Percentiles rank a stretch among this genome's conserved stretches.
phyloP scores from a whole-genome alignment of 805 yeast species.

The Barnettozyma sucrosica region DNA sequence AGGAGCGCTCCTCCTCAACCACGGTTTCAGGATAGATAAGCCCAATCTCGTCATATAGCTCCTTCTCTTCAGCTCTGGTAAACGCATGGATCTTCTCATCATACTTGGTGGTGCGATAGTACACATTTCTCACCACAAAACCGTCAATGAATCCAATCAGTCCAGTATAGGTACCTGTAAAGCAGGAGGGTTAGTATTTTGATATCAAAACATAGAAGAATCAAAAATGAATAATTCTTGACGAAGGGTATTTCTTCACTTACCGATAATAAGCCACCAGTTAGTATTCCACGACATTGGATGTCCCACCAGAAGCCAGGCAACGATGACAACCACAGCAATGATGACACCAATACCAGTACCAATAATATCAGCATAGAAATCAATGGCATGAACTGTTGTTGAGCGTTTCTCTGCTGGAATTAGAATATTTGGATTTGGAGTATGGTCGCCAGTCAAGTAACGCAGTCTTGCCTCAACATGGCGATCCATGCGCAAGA shows the following conservation, averaged over 20 bases:
- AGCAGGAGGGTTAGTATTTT: background rate
- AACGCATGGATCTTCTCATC: constrained; percentile 1
- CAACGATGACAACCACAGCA: constrained; percentile 1
- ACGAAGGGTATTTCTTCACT: background rate
- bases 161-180: constrained; percentile 6
- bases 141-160: constrained; percentile 10
- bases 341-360: constrained; percentile 9
- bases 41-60: constrained; percentile 2
- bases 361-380: constrained; percentile 9
- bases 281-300: constrained; percentile 10
- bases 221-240: no score
- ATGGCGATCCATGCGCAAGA: constrained; percentile 2
- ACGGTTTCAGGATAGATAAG: constrained; percentile 1
- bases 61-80: constrained; percentile 4
- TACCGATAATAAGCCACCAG: constrained; percentile 11
- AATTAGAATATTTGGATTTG: constrained; percentile 3
- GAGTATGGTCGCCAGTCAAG: constrained; percentile 1
- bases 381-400: constrained; percentile 2
- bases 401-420: constrained; percentile 1
- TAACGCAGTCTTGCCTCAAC: constrained; percentile 4
- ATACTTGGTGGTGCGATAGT: constrained; percentile 5
- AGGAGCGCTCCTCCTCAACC: background rate
- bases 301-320: constrained; percentile 4
- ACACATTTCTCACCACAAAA: constrained; percentile 11
- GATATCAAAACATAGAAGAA: no score